Evolutionary conservation across 164 flowering plant genomes (phyloP), one percentile per base, ranked within the genome.

Genomic region (Umbilicus rupestris): DNA sequence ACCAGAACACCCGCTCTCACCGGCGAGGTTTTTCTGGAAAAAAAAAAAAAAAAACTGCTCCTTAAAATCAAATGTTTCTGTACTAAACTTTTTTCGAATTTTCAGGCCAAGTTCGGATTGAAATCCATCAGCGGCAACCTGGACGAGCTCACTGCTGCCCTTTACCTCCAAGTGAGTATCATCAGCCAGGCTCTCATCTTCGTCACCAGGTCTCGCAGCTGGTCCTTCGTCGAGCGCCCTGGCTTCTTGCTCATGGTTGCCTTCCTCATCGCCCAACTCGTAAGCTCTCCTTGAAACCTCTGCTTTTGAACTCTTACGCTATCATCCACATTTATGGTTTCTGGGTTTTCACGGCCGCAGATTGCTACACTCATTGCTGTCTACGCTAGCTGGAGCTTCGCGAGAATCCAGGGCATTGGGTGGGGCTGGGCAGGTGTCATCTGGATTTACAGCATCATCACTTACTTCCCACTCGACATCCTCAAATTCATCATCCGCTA

Each of bases 381-480:
- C 33, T 88, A 88, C 78, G 93, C 89, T 68, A 82, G 73, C 64
- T 88, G 93, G 96, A 72, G 78, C 49, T 87, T 89, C 69, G 83
- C 91, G 26, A 89, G 85, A 3, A 88, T 90, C 65, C 85, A 85
- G 75, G 95, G 95, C 12, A 87, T 90, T 60, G 97, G 97, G 35
- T 88, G 97, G 97, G 92, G 92, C 63, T 90, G 97, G 97, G 94
- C 97, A 52, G 94, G 94, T 29, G 91, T 91, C 26, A 79, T 89
- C 60, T 91, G 97, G 97, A 81, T 91, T 37, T 91, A 84, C 52
- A 88, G 84, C 67, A 70, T 91, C 66, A 68, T 89, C 66, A 72
- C 70, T 78, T 91, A 91, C 78, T 59, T 91, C 72, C 91, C 93
- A 1, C 97, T 87, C 59, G 97, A 91, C 73, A 29, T 83, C 64